Base-by-base conservation (phyloP, 495 filamentous ascomycete genomes). In the Xylaria bambusicola region DNA sequence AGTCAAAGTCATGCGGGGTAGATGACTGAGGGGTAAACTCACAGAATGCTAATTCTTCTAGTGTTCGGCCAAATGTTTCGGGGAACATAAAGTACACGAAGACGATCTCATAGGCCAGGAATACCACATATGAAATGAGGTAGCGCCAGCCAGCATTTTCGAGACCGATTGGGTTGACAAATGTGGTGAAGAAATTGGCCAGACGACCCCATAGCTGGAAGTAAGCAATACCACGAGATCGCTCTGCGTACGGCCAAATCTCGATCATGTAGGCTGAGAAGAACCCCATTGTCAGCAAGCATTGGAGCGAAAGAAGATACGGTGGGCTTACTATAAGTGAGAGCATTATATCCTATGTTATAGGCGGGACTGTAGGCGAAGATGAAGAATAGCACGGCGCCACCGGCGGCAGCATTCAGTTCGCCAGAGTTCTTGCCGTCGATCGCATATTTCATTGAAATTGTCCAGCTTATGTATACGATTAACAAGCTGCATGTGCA, bases 141-240 rank as follows among this genome's bases (percentile, higher is more conserved):
- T 83, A 88, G 54, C 77, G 81, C 86, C 86, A 88, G 33, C 76
- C 73, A 26, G 83, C 80, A 23, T 74, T 74, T 13, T 75, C 62
- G n/a, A 88, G 73, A 17, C 83, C 85, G 46, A 89, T 85, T 6
- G 85, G 86, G 69, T 89, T 89, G 59, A 87, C 82, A 47, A 83
- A 87, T 33, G 80, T 86, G 18, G 75, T 77, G 66, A 79, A 79
- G 70, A 77, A 77, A 23, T 66, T 33, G 15, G 75, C 73, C 15
- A 75, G 53, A 31, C 75, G 75, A 29, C 84, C 80, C 62, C 82
- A 88, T 59, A 84, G 81, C 74, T 88, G 83, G 72, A 86, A 86
- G 63, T 83, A 77, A 8, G 83, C 79, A 56, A 88, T 80, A 62
- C 86, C 85, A 31, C 82, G 77, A 21, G 82, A 81, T 18, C 86